phyloP scores from a whole-genome alignment of 768 basidiomycete genomes.

The Russula vinacea region DNA sequence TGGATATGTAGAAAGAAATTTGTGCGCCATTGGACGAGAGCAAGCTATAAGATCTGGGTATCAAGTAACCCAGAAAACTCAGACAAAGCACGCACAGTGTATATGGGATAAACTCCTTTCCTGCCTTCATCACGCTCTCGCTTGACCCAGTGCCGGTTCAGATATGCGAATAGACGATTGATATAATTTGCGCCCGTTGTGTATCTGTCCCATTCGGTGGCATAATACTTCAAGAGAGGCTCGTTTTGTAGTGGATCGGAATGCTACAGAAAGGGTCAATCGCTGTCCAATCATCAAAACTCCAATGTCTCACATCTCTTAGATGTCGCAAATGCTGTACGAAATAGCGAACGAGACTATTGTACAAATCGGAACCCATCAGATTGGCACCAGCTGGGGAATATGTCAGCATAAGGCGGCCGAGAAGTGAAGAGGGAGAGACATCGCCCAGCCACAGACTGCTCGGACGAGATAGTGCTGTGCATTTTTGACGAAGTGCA shows the following conservation, averaged over 20 bases:
- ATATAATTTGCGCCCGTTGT: constrained; percentile 97
- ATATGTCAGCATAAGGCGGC: constrained; percentile 2
- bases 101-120: constrained; percentile 91
- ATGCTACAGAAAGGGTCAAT: constrained; percentile 46
- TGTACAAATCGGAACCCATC: constrained; percentile 97
- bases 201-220: constrained; percentile 91
- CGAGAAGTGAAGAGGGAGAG: constrained; percentile 25
- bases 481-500: constrained; percentile 88
- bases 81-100: constrained; percentile 63
- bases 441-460: constrained; percentile 52
- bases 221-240: constrained; percentile 85
- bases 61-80: not conserved
- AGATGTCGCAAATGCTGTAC: constrained; percentile 69
- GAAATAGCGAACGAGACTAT: constrained; percentile 91
- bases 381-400: constrained; percentile 81
- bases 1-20: constrained; percentile 91
- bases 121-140: constrained; percentile 96
- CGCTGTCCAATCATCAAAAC: constrained; percentile 31
- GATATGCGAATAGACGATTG: constrained; percentile 94
- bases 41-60: constrained; percentile 52
- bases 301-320: constrained; percentile 50
- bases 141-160: constrained; percentile 99
- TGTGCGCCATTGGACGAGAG: constrained; percentile 93
- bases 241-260: constrained; percentile 83
- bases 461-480: constrained; percentile 41